Conservation (phyloP, 305 asterid species). For the Plantago coronopus region DNA sequence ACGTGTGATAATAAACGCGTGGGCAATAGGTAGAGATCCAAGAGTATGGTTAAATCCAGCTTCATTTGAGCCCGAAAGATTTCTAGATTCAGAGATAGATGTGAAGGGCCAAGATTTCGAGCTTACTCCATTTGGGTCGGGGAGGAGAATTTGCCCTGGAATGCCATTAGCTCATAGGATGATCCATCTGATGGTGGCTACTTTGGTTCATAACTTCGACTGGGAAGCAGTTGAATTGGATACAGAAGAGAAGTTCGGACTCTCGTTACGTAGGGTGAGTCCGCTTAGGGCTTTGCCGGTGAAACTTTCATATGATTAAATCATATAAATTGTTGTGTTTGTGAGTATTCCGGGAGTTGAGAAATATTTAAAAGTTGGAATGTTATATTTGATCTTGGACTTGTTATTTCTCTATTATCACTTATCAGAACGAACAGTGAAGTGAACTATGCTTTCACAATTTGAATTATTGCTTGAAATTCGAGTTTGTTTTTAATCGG, state of each 20-base stretch:
- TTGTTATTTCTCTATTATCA: no score
- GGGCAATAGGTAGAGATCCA: conserved; percentile 13
- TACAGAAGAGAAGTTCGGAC: conserved; percentile 8
- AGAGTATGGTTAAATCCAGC: conserved; percentile 10
- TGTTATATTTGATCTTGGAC: no score
- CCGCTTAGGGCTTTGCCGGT: conserved; percentile 5
- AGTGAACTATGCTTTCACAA: no score
- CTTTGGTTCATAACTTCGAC: conserved; percentile 16
- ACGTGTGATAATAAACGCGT: conserved; percentile 2
- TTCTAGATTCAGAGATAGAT: background rate
- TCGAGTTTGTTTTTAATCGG: no score
- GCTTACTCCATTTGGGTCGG: conserved; percentile 14
- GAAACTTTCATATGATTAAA: background rate
- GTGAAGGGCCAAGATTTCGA: conserved; percentile 10
- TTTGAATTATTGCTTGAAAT: no score
- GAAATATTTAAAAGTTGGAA: no score
- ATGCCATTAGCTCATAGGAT: conserved; percentile 7
- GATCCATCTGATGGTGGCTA: conserved; percentile 12
- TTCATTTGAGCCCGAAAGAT: conserved; percentile 10
- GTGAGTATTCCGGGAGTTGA: no score
- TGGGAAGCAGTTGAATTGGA: conserved; percentile 12
- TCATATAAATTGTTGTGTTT: background rate
- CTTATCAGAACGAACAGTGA: no score
- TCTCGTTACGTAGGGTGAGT: conserved; percentile 9
- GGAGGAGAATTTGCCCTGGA: conserved; percentile 17